Evolutionary conservation across 371 early-diverging fungal genomes (phyloP), one percentile per base, ranked within the genome.

Genomic region (Mucor mucedo): DNA sequence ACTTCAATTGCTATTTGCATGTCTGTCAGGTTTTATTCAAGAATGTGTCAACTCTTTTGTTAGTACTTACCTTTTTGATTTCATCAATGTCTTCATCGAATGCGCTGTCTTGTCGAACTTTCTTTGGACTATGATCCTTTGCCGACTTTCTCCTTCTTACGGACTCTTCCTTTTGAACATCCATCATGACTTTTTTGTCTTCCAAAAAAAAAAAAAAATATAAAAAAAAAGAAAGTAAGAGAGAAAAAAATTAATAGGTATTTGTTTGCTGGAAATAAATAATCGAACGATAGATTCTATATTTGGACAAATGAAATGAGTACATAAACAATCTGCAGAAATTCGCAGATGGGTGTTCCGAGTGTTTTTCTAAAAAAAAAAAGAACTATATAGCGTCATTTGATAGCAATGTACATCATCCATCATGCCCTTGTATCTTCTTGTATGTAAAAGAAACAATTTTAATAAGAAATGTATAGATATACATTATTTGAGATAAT

Each of bases 41-140:
- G 0, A 13, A 38, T 5, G 0, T 47, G 45, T 47, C 29, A 38
- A 28, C 8, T 28, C 0, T 62, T 21, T 21, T 21, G 21, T 21
- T 21, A 21, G 8, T 35, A 35, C 6, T 35, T 35, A 62, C 63
- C 49, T 62, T 62, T 47, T 62, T 62, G 8, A 62, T 49, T 33
- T 38, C 28, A 28, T 62, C 63, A 49, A 62, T 55, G 40, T 62
- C 63, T 41, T 62, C 63, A 13, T 58, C n/a, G 14, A 57, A 16
- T 42, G 29, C 32, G 5, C n/a, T 35, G 4, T 55, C 41, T 21
- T 35, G 27, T 41, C 2, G 29, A 39, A 16, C n/a, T 39, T 55
- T 55, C 9, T 29, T 42, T 3, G n/a, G 41, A 13, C 14, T 41
- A 16, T 21, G 16, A 2, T 4, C 4, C 4, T 39, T 29, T 13